Evolutionary conservation across 2,329 filamentous ascomycete genomes (phyloP).

Genomic region (Penicillium vulpinum): DNA sequence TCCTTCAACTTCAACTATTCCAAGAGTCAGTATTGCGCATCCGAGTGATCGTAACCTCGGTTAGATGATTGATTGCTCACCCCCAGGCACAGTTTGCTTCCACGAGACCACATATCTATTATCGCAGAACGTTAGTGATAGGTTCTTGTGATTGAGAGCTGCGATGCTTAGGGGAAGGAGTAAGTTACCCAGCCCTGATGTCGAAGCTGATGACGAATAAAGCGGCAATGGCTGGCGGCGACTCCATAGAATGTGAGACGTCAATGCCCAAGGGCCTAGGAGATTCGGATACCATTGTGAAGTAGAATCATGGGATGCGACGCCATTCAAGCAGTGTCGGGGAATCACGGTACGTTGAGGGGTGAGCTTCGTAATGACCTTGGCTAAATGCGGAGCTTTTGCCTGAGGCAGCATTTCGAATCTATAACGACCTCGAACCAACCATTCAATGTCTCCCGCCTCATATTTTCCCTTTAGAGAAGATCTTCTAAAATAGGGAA

Average conservation of each 20-base stretch:
- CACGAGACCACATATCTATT: conserved; percentile 79
- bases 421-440: not conserved
- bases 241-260: conserved; percentile 35
- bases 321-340: conserved; percentile 23
- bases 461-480: too few relatives aligned
- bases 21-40: conserved; percentile 19
- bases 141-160: conserved; percentile 7
- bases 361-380: conserved; percentile 4
- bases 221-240: conserved; percentile 62
- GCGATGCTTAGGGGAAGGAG: not conserved
- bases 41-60: not conserved
- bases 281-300: conserved; percentile 32
- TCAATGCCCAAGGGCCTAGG: conserved; percentile 36
- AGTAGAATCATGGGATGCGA: conserved; percentile 5
- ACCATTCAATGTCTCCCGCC: too few relatives aligned
- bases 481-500: too few relatives aligned
- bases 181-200: conserved; percentile 75
- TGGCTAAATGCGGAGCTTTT: not conserved
- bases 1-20: conserved; percentile 67
- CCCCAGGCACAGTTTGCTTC: conserved; percentile 70
- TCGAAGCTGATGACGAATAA: conserved; percentile 91
- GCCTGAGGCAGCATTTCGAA: conserved; percentile 10
- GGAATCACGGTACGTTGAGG: conserved; percentile 23
- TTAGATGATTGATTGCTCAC: conserved; percentile 47
- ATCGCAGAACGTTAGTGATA: conserved; percentile 15